A percentile compares a stretch with the other conserved stretches of the same genome.
Conservation (phyloP, 306 rosid genomes). For the Senna siamea region DNA sequence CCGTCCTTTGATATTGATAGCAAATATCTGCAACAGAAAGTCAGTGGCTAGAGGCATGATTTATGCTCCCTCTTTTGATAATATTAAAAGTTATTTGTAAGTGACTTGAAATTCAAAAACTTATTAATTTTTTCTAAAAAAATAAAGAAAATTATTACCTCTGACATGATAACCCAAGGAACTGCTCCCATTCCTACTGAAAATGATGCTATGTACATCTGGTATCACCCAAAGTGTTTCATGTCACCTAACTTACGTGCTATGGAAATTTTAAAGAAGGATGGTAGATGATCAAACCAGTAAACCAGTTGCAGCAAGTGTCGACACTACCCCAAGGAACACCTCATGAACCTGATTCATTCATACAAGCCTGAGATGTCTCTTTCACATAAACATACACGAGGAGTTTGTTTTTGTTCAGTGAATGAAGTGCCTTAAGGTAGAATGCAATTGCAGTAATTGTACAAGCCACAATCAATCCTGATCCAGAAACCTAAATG, state of each 20-base stretch:
- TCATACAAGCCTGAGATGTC: slow-evolving; percentile 3
- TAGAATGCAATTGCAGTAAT: slow-evolving; percentile 73
- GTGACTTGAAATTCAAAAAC: not conserved
- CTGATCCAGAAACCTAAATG: slow-evolving; percentile 70
- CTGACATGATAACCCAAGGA: slow-evolving; percentile 98
- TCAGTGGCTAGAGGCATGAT: not conserved
- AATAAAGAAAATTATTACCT: slow-evolving; percentile 41
- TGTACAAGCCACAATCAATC: slow-evolving; percentile 66
- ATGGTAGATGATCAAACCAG: slow-evolving; percentile 52
- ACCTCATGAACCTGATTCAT: slow-evolving; percentile 60
- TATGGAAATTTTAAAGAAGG: slow-evolving; percentile 10
- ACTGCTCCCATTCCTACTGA: slow-evolving; percentile 93
- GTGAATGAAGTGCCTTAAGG: slow-evolving; percentile 58
- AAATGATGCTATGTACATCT: slow-evolving; percentile 78
- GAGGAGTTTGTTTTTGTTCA: slow-evolving; percentile 2
- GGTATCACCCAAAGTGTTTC: slow-evolving; percentile 32
- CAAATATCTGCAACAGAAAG: slow-evolving; percentile 70
- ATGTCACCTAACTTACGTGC: slow-evolving; percentile 3
- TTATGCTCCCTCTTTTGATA: not conserved
- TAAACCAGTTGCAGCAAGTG: slow-evolving; percentile 71
- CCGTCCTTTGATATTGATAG: slow-evolving; percentile 78
- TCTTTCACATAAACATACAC: slow-evolving; percentile 20
- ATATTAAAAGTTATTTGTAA: not conserved
- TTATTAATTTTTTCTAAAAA: not conserved
- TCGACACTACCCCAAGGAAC: slow-evolving; percentile 54